Percentiles rank a stretch among this genome's conserved stretches.
Conservation (phyloP, 768 basidiomycete genomes). For the Tremella yokohamensis region DNA sequence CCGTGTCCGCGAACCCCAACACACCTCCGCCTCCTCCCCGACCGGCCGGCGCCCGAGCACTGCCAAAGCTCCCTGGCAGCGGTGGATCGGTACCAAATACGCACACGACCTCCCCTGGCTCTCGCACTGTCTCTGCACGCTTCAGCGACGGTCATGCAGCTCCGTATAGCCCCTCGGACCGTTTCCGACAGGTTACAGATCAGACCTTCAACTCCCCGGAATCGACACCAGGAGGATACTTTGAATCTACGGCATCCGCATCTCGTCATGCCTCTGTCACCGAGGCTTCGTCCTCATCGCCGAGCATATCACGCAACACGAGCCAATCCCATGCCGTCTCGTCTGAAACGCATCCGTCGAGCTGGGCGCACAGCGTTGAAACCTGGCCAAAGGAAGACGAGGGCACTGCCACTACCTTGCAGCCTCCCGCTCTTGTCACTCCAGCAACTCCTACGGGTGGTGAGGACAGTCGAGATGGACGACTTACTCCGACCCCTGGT, state of each 20-base stretch:
- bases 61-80: constrained; percentile 19
- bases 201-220: background rate
- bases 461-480: background rate
- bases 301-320: background rate
- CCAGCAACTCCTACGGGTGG: background rate
- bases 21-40: constrained; percentile 19
- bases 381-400: background rate
- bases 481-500: background rate
- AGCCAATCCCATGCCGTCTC: background rate
- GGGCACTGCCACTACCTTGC: background rate
- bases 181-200: background rate
- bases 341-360: background rate
- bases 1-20: constrained; percentile 2
- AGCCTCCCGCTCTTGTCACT: constrained; percentile 1
- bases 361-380: background rate
- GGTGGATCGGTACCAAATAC: background rate
- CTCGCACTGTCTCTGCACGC: constrained; percentile 1
- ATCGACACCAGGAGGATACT: background rate
- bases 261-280: background rate
- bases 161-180: background rate
- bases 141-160: background rate
- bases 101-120: background rate
- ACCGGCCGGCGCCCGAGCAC: constrained; percentile 10
- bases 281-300: background rate
- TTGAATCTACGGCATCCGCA: too few relatives aligned